Base-by-base conservation (phyloP, 192 early-diverging fungal genomes). In the Chytriomyces confervae region DNA sequence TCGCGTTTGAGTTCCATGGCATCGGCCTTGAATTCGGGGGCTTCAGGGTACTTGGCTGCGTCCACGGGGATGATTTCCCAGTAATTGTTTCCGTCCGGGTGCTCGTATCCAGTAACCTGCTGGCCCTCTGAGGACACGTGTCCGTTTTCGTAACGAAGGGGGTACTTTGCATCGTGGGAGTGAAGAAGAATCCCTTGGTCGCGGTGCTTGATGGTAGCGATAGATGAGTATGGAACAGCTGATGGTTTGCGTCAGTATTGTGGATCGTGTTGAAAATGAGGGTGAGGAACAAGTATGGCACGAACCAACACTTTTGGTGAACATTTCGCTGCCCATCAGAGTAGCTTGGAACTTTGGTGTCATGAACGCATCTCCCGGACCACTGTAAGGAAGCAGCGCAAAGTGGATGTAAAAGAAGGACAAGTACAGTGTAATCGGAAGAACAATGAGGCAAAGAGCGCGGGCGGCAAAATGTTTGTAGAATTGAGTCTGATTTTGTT, bases 381-480 rank as follows among this genome's bases (percentile, higher is more conserved):
- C 97, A 76, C 87, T 87, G 74, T 87, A 87, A 27, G 85, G 89
- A 64, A 99, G 84, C 43, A 97, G 83, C 7, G 85, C 86, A 89
- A 99, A 99, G 79, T 99, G 97, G 50, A 99, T 80, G 81, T 92
- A 94, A 82, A 99, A 99, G 87, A 92, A 95, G 29, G 89, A 88
- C 27, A 94, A 79, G 74, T 98, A 99, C 7, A 97, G 75, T 8
- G 81, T 16, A 27, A 92, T 62, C 50, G 97, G 97, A 10, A 98
- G 77, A 61, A 93, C 36, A 68, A 99, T 97, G 36, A 99, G 85
- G 63, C 89, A 91, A 50, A 96, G 69, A 20, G 91, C 91, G 16
- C 97, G 91, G 27, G 95, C 94, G 57, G 83, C 80, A 84, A 98
- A 99, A 81, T 99, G 97, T 27, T 89, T 83, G 64, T 77, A 79